Conservation (phyloP, 1,139 yeast genomes). For the Magnusiomyces suaveolens region DNA sequence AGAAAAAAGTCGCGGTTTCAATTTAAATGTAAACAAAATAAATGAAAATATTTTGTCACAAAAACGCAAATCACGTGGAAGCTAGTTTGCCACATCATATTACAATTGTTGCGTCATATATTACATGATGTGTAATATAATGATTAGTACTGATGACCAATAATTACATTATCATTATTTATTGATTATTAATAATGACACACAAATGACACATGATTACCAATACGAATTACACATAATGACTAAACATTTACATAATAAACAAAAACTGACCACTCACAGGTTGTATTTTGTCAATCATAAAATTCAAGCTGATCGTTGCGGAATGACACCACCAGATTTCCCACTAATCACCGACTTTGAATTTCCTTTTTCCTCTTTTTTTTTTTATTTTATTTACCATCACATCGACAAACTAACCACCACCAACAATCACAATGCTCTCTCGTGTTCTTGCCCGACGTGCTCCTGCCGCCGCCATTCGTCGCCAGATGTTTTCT, state of each 20-base stretch:
- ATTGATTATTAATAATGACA: background rate
- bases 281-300: background rate
- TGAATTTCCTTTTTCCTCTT: background rate
- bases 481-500: conserved; percentile 21
- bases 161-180: too few relatives aligned
- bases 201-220: background rate
- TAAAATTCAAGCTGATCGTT: background rate
- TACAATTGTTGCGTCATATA: background rate
- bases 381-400: too few relatives aligned
- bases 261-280: background rate
- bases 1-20: too few relatives aligned
- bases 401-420: background rate
- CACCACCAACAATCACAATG: conserved; percentile 8
- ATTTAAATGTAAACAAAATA: too few relatives aligned
- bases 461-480: conserved; percentile 16
- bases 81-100: background rate
- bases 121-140: too few relatives aligned
- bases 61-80: too few relatives aligned
- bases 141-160: too few relatives aligned
- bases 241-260: too few relatives aligned
- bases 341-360: background rate
- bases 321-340: conserved; percentile 2
- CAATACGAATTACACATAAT: background rate
- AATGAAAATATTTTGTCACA: too few relatives aligned
- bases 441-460: conserved; percentile 17